Evolutionary conservation across 495 filamentous ascomycete genomes (phyloP).

Genomic region (Aspergillus haitiensis): DNA sequence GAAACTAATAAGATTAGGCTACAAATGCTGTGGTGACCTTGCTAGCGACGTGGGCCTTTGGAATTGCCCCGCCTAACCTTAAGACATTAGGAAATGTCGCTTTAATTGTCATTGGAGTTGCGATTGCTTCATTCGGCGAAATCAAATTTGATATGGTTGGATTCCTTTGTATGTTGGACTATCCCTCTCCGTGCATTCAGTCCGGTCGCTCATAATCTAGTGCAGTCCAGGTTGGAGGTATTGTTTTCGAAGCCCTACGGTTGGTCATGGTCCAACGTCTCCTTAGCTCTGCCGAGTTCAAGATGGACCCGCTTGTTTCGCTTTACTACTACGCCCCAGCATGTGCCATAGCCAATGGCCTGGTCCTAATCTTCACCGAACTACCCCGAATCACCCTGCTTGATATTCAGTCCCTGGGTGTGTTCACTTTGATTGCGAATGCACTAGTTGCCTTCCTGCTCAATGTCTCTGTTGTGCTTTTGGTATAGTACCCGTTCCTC

Average conservation of each 20-base stretch:
- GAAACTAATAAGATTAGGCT: slow-evolving; percentile 52
- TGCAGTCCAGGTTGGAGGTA: slow-evolving; percentile 66
- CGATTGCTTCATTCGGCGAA: slow-evolving; percentile 83
- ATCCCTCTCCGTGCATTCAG: not conserved
- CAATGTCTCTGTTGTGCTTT: slow-evolving; percentile 84
- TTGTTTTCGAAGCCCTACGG: slow-evolving; percentile 81
- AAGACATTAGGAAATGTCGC: slow-evolving; percentile 78
- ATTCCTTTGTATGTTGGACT: slow-evolving; percentile 56
- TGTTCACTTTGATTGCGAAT: slow-evolving; percentile 72
- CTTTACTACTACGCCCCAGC: slow-evolving; percentile 92
- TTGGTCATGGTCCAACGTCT: slow-evolving; percentile 85
- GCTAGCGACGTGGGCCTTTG: slow-evolving; percentile 73
- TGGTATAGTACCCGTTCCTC: slow-evolving; percentile 55
- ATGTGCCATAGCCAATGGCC: slow-evolving; percentile 78
- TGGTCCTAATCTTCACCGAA: slow-evolving; percentile 73
- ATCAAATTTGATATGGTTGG: slow-evolving; percentile 82
- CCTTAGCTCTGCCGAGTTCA: slow-evolving; percentile 82
- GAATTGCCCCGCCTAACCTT: slow-evolving; percentile 66
- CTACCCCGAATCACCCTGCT: slow-evolving; percentile 63
- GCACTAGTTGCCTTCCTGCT: slow-evolving; percentile 77
- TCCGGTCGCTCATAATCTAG: not conserved
- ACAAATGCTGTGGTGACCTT: slow-evolving; percentile 87
- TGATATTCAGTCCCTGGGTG: slow-evolving; percentile 70
- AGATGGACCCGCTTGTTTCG: slow-evolving; percentile 92
- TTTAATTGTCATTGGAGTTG: slow-evolving; percentile 80